Percentiles rank a stretch among this genome's conserved stretches.
Conservation (phyloP, 2,329 filamentous ascomycete genomes). For the Penicillium expansum region DNA sequence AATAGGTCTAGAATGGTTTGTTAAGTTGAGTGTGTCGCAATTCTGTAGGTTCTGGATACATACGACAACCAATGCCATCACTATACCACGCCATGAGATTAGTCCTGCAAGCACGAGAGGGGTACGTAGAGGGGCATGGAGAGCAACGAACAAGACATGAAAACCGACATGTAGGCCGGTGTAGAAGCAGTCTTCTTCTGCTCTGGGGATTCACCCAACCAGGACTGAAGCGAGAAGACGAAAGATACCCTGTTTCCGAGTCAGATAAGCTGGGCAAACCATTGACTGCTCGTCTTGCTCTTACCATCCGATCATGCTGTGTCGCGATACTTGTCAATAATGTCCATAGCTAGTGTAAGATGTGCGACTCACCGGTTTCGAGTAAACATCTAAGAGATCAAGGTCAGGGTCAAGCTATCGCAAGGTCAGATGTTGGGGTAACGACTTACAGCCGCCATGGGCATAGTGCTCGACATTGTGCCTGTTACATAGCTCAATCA, state of each 20-base stretch:
- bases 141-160: constrained; percentile 68
- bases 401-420: constrained; percentile 21
- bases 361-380: constrained; percentile 67
- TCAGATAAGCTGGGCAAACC: constrained; percentile 17
- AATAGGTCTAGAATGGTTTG: constrained; percentile 52
- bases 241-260: constrained; percentile 43
- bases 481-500: constrained; percentile 39
- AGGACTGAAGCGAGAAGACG: constrained; percentile 48
- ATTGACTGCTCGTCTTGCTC: constrained; percentile 15
- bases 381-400: constrained; percentile 68
- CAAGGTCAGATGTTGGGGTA: constrained; percentile 6
- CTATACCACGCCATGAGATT: constrained; percentile 37
- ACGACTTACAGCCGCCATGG: constrained; percentile 76
- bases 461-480: constrained; percentile 72
- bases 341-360: constrained; percentile 5
- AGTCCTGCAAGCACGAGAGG: constrained; percentile 6
- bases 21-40: constrained; percentile 11
- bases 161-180: constrained; percentile 70
- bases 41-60: constrained; percentile 19
- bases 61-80: constrained; percentile 58
- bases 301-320: constrained; percentile 64
- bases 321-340: constrained; percentile 4
- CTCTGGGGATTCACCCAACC: constrained; percentile 49
- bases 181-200: constrained; percentile 61
- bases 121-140: background rate